phyloP scores from a whole-genome alignment of 2,329 filamentous ascomycete species.

The Furcasterigmium sp. region DNA sequence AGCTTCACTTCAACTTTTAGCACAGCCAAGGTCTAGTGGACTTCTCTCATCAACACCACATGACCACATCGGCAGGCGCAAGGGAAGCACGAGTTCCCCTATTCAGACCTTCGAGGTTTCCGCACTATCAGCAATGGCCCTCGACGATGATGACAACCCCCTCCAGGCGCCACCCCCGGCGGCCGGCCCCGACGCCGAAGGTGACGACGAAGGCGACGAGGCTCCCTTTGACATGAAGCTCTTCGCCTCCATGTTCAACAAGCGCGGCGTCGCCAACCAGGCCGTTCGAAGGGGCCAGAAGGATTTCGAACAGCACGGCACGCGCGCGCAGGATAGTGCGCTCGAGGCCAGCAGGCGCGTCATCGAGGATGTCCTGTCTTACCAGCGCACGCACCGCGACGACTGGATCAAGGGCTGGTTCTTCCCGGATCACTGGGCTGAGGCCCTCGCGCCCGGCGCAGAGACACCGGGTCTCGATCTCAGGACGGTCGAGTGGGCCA shows the following conservation, averaged over 20 bases:
- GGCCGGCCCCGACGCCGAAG: constrained; percentile 8
- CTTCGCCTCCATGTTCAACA: constrained; percentile 48
- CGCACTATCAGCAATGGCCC: constrained; percentile 28
- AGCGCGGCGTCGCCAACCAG: constrained; percentile 46
- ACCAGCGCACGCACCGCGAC: constrained; percentile 70
- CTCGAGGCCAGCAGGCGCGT: constrained; percentile 78
- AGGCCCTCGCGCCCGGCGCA: constrained; percentile 1
- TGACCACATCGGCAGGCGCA: too few relatives aligned
- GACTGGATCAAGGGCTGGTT: constrained; percentile 67
- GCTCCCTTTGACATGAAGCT: constrained; percentile 85
- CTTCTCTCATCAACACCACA: too few relatives aligned
- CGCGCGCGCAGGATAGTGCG: constrained; percentile 69
- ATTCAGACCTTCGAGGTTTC: too few relatives aligned
- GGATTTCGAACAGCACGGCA: constrained; percentile 93
- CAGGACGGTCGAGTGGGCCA: constrained; percentile 29
- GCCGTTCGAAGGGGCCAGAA: constrained; percentile 91
- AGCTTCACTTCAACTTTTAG: too few relatives aligned
- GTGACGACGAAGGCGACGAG: constrained; percentile 57
- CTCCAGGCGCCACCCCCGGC: constrained; percentile 9
- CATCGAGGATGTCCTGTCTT: constrained; percentile 82
- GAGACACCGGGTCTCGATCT: constrained; percentile 1
- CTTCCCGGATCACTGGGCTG: constrained; percentile 55
- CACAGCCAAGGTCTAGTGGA: too few relatives aligned
- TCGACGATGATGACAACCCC: constrained; percentile 39
- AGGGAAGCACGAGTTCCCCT: too few relatives aligned